Conservation (phyloP, 257 asterid species). For the Marsdenia floribunda region DNA sequence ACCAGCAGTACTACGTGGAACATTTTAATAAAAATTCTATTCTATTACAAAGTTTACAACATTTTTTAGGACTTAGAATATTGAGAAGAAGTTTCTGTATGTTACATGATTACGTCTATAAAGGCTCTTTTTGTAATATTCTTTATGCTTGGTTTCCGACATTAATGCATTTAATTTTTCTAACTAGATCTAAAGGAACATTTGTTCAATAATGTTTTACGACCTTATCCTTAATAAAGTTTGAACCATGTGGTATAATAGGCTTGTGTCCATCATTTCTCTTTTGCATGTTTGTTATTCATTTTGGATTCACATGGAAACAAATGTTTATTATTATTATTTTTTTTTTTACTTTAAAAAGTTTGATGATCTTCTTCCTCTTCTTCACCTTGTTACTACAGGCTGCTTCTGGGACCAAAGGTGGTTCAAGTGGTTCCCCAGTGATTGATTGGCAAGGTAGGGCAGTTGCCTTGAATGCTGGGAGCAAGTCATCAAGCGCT, state of each 20-base stretch:
- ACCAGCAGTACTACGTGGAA: neutral
- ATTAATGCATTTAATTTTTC: neutral
- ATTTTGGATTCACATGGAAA: neutral
- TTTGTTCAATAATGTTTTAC: neutral
- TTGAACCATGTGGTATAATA: neutral
- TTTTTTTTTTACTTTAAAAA: neutral
- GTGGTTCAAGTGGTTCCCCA: conserved; percentile 99
- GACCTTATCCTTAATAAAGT: neutral
- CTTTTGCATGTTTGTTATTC: neutral
- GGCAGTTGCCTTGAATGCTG: conserved; percentile 99
- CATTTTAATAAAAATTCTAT: neutral
- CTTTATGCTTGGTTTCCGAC: neutral
- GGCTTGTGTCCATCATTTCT: neutral
- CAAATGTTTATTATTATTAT: neutral
- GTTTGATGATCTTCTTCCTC: neutral
- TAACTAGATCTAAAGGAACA: neutral
- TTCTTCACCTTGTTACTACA: conserved; percentile 25
- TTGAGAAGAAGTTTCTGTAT: neutral
- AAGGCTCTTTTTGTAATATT: neutral
- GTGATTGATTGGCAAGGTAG: conserved; percentile 99
- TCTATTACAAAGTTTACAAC: neutral
- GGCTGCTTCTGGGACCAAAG: conserved; percentile 99
- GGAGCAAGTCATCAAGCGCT: conserved; percentile 96
- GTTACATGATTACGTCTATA: neutral
- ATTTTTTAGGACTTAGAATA: too few relatives aligned